phyloP scores from a whole-genome alignment of 148 eudicot species.

The Dysphania ambrosioides region DNA sequence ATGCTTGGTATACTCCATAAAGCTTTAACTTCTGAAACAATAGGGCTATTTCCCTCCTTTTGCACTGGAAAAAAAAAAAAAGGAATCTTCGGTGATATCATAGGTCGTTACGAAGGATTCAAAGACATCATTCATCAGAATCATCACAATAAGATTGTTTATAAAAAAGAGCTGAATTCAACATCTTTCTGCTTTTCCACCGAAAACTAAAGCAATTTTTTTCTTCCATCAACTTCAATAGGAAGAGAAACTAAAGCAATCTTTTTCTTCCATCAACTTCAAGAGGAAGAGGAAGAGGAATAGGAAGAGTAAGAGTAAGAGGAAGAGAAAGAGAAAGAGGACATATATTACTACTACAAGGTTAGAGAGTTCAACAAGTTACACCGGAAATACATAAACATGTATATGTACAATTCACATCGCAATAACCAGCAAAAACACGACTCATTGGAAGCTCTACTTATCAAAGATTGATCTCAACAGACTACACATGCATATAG shows the following conservation, averaged over 20 bases:
- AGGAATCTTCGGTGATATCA: background rate
- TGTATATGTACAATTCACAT: slow-evolving; percentile 34
- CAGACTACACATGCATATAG: too few relatives aligned
- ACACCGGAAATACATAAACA: slow-evolving; percentile 26
- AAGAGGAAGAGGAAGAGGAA: background rate
- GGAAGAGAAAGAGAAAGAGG: background rate
- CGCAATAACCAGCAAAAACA: slow-evolving; percentile 7
- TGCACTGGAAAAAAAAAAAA: background rate
- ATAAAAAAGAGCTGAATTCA: background rate
- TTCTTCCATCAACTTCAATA: too few relatives aligned
- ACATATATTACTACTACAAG: too few relatives aligned
- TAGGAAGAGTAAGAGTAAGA: too few relatives aligned
- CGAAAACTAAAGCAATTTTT: too few relatives aligned
- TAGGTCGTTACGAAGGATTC: background rate
- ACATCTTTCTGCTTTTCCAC: background rate
- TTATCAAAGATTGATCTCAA: too few relatives aligned
- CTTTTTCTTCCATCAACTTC: background rate
- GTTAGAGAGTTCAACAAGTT: too few relatives aligned
- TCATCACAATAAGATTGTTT: too few relatives aligned
- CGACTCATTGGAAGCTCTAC: slow-evolving; percentile 23
- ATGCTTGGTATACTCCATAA: too few relatives aligned
- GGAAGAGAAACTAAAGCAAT: background rate
- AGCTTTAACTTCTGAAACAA: too few relatives aligned
- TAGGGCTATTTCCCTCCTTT: too few relatives aligned
- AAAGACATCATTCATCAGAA: too few relatives aligned